Evolutionary conservation across 345 rosid species (phyloP).

Genomic region (Toxicodendron radicans): DNA sequence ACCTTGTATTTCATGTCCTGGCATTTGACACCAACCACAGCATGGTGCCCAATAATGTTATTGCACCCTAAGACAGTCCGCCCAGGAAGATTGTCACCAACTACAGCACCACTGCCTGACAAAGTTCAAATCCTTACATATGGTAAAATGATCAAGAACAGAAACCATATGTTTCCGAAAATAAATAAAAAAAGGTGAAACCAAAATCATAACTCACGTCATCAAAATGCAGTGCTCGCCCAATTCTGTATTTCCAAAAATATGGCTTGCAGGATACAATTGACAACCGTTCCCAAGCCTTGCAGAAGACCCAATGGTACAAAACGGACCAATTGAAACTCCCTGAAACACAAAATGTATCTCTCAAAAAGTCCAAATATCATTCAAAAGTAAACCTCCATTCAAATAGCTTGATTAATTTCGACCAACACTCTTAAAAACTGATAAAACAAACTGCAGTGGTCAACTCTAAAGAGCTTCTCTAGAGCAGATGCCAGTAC

Average conservation of each 20-base stretch:
- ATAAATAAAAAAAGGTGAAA: conserved; percentile 14
- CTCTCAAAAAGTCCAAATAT: not conserved
- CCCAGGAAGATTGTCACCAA: conserved; percentile 92
- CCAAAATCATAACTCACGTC: conserved; percentile 56
- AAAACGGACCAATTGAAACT: conserved; percentile 78
- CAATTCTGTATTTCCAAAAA: conserved; percentile 72
- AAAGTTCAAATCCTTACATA: conserved; percentile 26
- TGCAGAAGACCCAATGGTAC: conserved; percentile 76
- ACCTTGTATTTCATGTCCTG: conserved; percentile 95
- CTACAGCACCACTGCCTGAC: conserved; percentile 90
- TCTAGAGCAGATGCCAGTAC: too few species aligned
- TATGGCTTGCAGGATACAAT: conserved; percentile 70
- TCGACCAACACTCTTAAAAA: conserved; percentile 1
- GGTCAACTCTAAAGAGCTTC: not conserved
- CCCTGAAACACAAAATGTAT: conserved; percentile 41
- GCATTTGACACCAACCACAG: conserved; percentile 86
- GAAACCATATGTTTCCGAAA: not conserved
- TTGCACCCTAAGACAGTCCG: conserved; percentile 58
- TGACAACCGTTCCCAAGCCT: conserved; percentile 78
- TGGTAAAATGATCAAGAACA: conserved; percentile 3
- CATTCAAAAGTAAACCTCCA: not conserved
- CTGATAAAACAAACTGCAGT: not conserved
- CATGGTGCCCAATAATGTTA: conserved; percentile 76
- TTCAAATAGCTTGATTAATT: not conserved
- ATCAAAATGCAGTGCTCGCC: conserved; percentile 73